A percentile compares a stretch with the other conserved stretches of the same genome.
Conservation (phyloP, 352 stramenopile genomes). For the Globisporangium ultimum region DNA sequence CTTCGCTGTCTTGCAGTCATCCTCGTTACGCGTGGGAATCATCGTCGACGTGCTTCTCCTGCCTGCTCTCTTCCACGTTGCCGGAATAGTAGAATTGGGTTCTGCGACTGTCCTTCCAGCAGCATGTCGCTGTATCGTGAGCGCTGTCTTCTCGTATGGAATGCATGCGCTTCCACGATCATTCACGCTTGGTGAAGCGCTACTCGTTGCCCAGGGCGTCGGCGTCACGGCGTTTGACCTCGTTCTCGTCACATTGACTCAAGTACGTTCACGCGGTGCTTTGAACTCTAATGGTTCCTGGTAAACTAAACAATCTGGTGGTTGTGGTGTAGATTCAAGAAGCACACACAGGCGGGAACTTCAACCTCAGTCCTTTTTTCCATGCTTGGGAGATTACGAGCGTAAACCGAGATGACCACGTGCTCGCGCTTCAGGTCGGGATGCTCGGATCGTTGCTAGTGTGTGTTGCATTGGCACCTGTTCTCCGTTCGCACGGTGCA, state of each 20-base stretch:
- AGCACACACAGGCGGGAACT: conserved; percentile 2
- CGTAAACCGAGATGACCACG: conserved; percentile 33
- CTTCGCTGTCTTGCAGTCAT: conserved; percentile 30
- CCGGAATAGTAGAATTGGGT: conserved; percentile 21
- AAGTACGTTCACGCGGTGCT: conserved; percentile 22
- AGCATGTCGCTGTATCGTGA: conserved; percentile 27
- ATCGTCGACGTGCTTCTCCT: conserved; percentile 42
- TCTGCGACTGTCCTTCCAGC: conserved; percentile 35
- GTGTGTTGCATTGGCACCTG: conserved; percentile 36
- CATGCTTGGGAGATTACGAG: conserved; percentile 24
- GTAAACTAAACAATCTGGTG: background rate
- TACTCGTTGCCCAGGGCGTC: conserved; percentile 62
- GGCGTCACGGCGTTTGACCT: conserved; percentile 50
- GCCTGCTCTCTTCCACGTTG: conserved; percentile 14
- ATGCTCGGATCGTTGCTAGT: conserved; percentile 48
- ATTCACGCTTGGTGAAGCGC: conserved; percentile 71
- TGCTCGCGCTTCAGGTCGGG: conserved; percentile 60
- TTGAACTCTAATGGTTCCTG: background rate
- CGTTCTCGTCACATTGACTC: conserved; percentile 34
- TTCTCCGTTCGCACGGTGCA: conserved; percentile 40
- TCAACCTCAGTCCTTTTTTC: background rate
- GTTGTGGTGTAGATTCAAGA: background rate
- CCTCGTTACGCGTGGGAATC: conserved; percentile 28
- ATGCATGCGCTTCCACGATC: conserved; percentile 46
- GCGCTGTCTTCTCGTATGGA: conserved; percentile 34